Conservation (phyloP, 345 rosid genomes). For the Theobroma cacao region DNA sequence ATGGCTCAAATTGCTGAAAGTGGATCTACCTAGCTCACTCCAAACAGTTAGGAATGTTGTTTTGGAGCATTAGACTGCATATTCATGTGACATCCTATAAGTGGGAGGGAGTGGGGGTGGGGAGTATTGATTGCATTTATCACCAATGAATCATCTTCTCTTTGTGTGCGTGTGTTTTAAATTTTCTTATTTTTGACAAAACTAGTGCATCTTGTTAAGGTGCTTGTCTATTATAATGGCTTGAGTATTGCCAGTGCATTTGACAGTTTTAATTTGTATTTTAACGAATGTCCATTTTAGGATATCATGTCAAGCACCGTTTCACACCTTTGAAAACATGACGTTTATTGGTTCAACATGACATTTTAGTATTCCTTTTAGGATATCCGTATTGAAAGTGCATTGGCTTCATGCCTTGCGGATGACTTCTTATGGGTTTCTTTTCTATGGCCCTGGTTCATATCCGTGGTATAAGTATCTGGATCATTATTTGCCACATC, state of each 20-base stretch:
- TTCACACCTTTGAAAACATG: constrained; percentile 61
- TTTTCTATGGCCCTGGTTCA: constrained; percentile 90
- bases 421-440: constrained; percentile 90
- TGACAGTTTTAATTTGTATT: constrained; percentile 20
- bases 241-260: neutral
- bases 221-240: neutral
- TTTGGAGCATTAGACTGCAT: neutral
- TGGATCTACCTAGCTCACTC: neutral
- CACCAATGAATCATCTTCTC: neutral
- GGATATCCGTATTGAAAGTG: too few relatives aligned
- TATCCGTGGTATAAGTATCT: constrained; percentile 82
- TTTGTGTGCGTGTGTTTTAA: neutral
- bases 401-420: constrained; percentile 85
- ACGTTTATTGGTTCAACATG: too few relatives aligned
- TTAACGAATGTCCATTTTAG: constrained; percentile 28
- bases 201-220: neutral
- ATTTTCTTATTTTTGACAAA: neutral
- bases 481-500: constrained; percentile 71
- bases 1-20: neutral
- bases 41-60: neutral
- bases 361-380: too few relatives aligned
- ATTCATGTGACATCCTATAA: neutral
- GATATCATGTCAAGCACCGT: constrained; percentile 37
- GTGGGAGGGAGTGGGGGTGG: neutral
- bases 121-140: neutral